Evolutionary conservation across 2,329 filamentous ascomycete species (phyloP), one percentile per base, ranked within the genome.

Genomic region (Paraphaeosphaeria sporulosa): DNA sequence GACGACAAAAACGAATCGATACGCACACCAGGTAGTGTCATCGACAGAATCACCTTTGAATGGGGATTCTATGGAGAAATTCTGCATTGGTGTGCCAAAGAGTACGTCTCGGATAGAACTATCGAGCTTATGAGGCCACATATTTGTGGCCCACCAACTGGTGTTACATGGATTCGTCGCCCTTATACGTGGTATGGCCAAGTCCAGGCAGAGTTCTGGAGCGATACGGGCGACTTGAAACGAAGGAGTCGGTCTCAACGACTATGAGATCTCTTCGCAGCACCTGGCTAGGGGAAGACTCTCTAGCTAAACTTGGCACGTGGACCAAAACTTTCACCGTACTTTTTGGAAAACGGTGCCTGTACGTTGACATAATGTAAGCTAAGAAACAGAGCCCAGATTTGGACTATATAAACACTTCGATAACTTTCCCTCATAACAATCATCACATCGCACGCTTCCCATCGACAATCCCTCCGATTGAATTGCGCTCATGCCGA

Each of bases 181-280:
- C 13, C 30, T 7, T 54, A 54, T 34, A 54, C 51, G 17, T 54
- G 51, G 51, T 54, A 54, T 32, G 51, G 51, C 9, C 51, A 54
- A 19, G 51, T 54, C 13, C 9, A 32, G 15, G 40, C 27, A 9
- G 51, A 43, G 5, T 21, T 54, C 23, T 54, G 51, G 51, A 12
- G 15, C 13, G 51, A 44, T 17, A 6, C 25, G 7, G 6, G 57
- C 62, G 42, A 57, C 58, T 44, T 63, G 60, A 12, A 61, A 58
- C 40, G 48, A 63, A 13, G n/a, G 10, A 21, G 9, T 21, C 9
- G 6, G 17, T 6, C 21, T 21, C 17, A 17, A 40, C 5, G 36
- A 5, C 36, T 17, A 17, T 17, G 36, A 30, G 8, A 30, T 4
- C 27, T n/a, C 27, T 30, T 30, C 27, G 27, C 8, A 8, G 27